A percentile compares a stretch with the other conserved stretches of the same genome.
Evolutionary conservation across 2,329 filamentous ascomycete species (phyloP).

Genomic region (Metarhizium album): DNA sequence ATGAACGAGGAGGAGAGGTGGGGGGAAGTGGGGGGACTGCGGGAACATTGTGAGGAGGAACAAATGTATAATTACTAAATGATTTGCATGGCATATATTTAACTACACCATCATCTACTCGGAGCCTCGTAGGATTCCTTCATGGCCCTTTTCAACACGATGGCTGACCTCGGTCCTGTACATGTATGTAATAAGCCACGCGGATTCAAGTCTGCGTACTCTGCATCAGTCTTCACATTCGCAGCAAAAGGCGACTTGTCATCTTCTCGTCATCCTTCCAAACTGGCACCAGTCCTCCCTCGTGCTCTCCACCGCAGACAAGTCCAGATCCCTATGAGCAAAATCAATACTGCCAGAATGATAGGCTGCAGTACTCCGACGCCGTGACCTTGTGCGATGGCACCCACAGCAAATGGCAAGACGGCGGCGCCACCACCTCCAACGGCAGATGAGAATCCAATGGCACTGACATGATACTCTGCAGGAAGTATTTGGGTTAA

Average conservation of each 20-base stretch:
- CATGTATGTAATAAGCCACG: too few relatives aligned
- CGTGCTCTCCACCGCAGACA: conserved; percentile 26
- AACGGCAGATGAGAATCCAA: conserved; percentile 71
- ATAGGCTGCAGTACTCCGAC: conserved; percentile 48
- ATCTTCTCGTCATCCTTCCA: background rate
- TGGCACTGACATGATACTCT: conserved; percentile 65
- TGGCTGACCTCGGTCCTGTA: too few relatives aligned
- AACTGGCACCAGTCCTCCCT: background rate
- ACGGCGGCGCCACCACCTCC: conserved; percentile 62
- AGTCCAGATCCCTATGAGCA: conserved; percentile 35
- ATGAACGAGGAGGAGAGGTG: background rate
- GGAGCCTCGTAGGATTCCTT: too few relatives aligned
- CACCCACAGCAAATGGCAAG: conserved; percentile 56
- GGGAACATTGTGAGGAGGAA: too few relatives aligned
- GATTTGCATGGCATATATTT: too few relatives aligned
- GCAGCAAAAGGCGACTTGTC: too few relatives aligned
- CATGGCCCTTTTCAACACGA: too few relatives aligned
- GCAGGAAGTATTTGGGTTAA: conserved; percentile 64
- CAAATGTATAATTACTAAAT: too few relatives aligned
- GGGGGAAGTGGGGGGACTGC: too few relatives aligned
- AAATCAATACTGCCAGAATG: conserved; percentile 35
- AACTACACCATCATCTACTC: too few relatives aligned
- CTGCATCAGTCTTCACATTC: too few relatives aligned
- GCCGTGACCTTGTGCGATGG: conserved; percentile 48
- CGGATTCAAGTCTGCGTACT: too few relatives aligned